These are phyloP conservation scores for Medicago lupulina DNA, from an alignment of 306 rosid genomes.

Conservation along the genomic window DNA sequence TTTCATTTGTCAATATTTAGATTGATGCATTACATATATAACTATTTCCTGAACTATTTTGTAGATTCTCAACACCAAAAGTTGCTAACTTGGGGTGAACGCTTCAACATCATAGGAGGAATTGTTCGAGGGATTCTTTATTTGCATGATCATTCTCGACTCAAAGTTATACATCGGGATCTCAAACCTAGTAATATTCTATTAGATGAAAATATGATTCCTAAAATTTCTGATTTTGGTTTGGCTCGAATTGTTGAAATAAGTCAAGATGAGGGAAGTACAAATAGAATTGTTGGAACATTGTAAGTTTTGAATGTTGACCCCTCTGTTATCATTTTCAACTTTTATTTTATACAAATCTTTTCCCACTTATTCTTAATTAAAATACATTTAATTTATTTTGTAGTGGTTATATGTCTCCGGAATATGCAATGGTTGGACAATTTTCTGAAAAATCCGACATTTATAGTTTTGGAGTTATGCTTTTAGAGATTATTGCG, in stretches of 20 bases:
- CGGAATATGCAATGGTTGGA: conserved; percentile 47
- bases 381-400: not conserved
- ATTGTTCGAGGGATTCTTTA: not conserved
- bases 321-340: not conserved
- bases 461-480: conserved; percentile 46
- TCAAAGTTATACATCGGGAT: no score
- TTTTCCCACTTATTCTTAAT: not conserved
- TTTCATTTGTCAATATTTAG: not conserved
- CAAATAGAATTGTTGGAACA: not conserved
- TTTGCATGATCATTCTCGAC: not conserved
- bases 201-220: not conserved
- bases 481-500: conserved; percentile 47
- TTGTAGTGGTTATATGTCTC: conserved; percentile 51
- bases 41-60: not conserved
- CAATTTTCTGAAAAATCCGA: conserved; percentile 47
- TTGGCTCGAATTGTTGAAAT: conserved; percentile 3
- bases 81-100: conserved; percentile 7
- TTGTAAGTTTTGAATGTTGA: not conserved
- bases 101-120: not conserved
- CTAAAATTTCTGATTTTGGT: not conserved
- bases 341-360: no score
- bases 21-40: not conserved
- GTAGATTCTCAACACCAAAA: conserved; percentile 3
- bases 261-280: not conserved
- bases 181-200: no score